These are phyloP conservation scores for Apophysomyces trapeziformis DNA, from an alignment of 371 early-diverging fungal species.

Conservation along the genomic window DNA sequence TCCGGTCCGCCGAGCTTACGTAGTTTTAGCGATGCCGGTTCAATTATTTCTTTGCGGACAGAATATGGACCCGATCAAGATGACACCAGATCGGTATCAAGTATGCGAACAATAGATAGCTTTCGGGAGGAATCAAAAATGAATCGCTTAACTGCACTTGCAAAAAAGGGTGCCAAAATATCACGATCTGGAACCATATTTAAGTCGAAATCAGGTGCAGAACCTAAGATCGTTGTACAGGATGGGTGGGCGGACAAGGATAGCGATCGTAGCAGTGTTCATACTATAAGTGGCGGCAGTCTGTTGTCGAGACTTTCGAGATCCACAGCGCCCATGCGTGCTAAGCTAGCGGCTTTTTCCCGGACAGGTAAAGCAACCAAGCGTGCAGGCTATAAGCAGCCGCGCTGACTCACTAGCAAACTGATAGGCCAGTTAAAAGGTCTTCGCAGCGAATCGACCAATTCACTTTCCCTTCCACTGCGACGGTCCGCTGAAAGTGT, in stretches of 20 bases:
- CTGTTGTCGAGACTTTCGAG: slow-evolving; percentile 19
- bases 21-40: slow-evolving; percentile 16
- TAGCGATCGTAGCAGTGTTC: slow-evolving; percentile 14
- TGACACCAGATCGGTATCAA: slow-evolving; percentile 19
- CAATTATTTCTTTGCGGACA: slow-evolving; percentile 32
- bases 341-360: slow-evolving; percentile 20
- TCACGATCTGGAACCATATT: slow-evolving; percentile 26
- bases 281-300: slow-evolving; percentile 12
- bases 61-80: slow-evolving; percentile 22
- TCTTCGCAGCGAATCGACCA: slow-evolving; percentile 22
- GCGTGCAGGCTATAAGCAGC: neutral
- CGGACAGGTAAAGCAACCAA: slow-evolving; percentile 16
- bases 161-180: slow-evolving; percentile 12
- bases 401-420: neutral
- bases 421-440: slow-evolving; percentile 4
- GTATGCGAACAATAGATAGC: slow-evolving; percentile 13
- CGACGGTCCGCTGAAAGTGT: slow-evolving; percentile 26
- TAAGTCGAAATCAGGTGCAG: slow-evolving; percentile 16
- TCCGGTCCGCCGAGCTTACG: neutral
- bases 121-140: slow-evolving; percentile 1
- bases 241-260: slow-evolving; percentile 3
- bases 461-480: slow-evolving; percentile 22
- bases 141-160: neutral
- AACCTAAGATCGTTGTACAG: slow-evolving; percentile 11
- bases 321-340: slow-evolving; percentile 25